A percentile compares a stretch with the other conserved stretches of the same genome.
These are phyloP conservation scores for Datura wrightii DNA, from an alignment of 257 asterid genomes.

Conservation along the genomic window DNA sequence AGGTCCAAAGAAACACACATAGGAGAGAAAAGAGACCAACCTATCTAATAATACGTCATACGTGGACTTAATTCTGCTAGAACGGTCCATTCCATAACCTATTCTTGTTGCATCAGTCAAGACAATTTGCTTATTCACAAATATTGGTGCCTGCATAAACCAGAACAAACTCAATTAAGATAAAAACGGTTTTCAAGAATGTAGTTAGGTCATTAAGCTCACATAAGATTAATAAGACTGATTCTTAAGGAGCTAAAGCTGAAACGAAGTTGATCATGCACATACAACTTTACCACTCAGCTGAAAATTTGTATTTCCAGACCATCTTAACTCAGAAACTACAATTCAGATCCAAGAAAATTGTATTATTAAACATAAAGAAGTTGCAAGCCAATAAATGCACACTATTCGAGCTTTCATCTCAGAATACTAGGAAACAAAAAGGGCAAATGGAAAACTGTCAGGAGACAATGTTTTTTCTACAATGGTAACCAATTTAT, in stretches of 20 bases:
- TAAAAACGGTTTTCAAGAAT: not conserved
- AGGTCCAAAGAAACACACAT: not conserved
- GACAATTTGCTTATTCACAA: conserved; percentile 49
- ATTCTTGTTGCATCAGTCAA: conserved; percentile 50
- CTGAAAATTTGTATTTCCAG: not conserved
- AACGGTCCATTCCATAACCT: conserved; percentile 41
- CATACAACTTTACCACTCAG: conserved; percentile 22
- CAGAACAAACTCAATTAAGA: conserved; percentile 17
- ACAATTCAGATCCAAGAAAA: not conserved
- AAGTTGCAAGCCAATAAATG: not conserved
- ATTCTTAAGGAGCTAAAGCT: conserved; percentile 8
- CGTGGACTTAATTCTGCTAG: conserved; percentile 36
- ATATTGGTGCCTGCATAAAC: conserved; percentile 51
- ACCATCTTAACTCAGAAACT: not conserved
- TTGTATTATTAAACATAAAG: not conserved
- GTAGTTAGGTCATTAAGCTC: not conserved
- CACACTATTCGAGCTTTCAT: not conserved
- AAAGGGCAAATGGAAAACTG: not conserved
- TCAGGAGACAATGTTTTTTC: not conserved
- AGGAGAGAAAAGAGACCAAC: conserved; percentile 33
- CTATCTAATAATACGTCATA: conserved; percentile 53
- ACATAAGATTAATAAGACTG: not conserved
- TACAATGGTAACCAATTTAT: not conserved
- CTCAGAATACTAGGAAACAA: not conserved
- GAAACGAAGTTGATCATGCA: conserved; percentile 23